Conservation (phyloP, 306 rosid genomes). For the Mucuna pruriens region DNA sequence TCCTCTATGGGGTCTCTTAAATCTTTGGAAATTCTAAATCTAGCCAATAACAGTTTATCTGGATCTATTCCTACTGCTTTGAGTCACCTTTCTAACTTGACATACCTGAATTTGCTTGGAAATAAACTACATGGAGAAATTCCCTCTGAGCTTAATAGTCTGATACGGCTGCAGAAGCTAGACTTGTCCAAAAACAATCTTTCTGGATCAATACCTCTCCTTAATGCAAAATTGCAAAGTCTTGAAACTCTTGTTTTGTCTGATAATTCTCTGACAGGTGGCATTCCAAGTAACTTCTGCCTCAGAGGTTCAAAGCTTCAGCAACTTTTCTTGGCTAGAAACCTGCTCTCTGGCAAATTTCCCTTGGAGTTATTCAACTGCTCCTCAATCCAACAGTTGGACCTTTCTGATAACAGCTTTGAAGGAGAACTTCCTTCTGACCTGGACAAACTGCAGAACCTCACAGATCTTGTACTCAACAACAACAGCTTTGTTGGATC, state of each 20-base stretch:
- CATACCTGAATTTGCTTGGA: slow-evolving; percentile 81
- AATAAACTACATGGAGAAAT: slow-evolving; percentile 73
- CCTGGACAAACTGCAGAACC: slow-evolving; percentile 59
- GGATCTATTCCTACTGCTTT: slow-evolving; percentile 75
- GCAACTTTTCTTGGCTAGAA: slow-evolving; percentile 75
- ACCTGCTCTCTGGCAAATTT: slow-evolving; percentile 70
- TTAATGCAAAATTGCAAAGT: slow-evolving; percentile 46
- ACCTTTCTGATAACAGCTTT: slow-evolving; percentile 78
- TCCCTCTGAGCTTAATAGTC: slow-evolving; percentile 70
- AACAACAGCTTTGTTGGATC: slow-evolving; percentile 82
- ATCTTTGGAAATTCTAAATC: slow-evolving; percentile 66
- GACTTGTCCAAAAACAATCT: slow-evolving; percentile 86
- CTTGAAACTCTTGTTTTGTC: slow-evolving; percentile 71
- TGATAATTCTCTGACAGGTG: slow-evolving; percentile 78
- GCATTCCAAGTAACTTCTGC: slow-evolving; percentile 76
- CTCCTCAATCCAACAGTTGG: slow-evolving; percentile 77
- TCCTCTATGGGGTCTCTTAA: slow-evolving; percentile 63
- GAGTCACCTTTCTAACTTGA: slow-evolving; percentile 62
- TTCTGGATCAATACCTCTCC: slow-evolving; percentile 68
- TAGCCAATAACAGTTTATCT: slow-evolving; percentile 84
- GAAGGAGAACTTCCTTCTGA: slow-evolving; percentile 74
- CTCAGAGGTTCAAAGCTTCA: slow-evolving; percentile 55
- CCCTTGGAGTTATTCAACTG: slow-evolving; percentile 75
- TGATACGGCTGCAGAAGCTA: slow-evolving; percentile 64
- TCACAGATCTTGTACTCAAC: slow-evolving; percentile 83